phyloP scores from a whole-genome alignment of 768 basidiomycete species.

The Leccinum fibrillosum region DNA sequence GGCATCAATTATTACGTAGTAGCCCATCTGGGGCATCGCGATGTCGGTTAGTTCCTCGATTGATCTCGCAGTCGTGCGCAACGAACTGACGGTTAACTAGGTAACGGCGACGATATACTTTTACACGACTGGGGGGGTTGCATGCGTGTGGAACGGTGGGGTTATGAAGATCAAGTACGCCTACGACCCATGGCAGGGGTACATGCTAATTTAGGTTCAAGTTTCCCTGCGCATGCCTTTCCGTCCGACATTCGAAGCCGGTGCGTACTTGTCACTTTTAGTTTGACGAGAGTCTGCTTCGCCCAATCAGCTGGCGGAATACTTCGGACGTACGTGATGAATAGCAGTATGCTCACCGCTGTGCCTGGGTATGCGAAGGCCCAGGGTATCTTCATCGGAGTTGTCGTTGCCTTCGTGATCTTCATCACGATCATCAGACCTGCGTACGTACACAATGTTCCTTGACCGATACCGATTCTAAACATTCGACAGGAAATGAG shows the following conservation, averaged over 20 bases:
- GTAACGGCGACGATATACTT: conserved; percentile 84
- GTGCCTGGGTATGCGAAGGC: no score
- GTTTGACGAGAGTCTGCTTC: no score
- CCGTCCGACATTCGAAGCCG: conserved; percentile 54
- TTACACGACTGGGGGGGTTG: conserved; percentile 73
- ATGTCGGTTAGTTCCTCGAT: conserved; percentile 55
- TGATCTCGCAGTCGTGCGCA: not conserved
- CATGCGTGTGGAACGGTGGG: conserved; percentile 77
- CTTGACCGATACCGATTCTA: no score
- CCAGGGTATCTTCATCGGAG: no score
- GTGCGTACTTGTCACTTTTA: no score
- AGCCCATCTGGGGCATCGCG: conserved; percentile 64
- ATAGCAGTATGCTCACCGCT: no score
- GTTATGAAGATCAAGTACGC: conserved; percentile 71
- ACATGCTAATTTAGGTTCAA: conserved; percentile 21
- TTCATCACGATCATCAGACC: no score
- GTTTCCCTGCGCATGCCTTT: conserved; percentile 77
- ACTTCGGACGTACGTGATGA: no score
- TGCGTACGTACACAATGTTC: no score
- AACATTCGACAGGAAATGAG: no score
- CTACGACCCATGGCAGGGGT: not conserved
- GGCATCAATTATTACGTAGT: conserved; percentile 69
- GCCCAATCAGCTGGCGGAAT: no score
- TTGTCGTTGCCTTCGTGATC: no score
- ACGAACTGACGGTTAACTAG: conserved; percentile 33